Evolutionary conservation across 2,329 filamentous ascomycete species (phyloP).

Genomic region (Aspergillus luchuensis): DNA sequence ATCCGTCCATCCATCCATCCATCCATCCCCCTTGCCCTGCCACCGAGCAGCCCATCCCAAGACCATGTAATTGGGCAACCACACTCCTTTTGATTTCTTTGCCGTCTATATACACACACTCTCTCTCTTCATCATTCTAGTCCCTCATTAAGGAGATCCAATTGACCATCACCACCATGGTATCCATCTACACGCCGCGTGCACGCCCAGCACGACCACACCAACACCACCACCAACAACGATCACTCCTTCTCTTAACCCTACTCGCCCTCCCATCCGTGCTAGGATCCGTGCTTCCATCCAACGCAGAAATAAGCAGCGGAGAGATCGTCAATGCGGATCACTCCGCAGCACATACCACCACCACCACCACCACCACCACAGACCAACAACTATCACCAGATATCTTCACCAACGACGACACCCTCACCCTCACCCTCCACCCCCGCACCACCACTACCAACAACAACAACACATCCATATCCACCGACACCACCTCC

Average conservation of each 20-base stretch:
- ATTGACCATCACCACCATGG: conserved; percentile 3
- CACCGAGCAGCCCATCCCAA: background rate
- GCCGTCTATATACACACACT: background rate
- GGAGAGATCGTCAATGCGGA: conserved; percentile 11
- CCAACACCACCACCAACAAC: background rate
- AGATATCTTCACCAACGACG: background rate
- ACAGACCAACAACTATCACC: background rate
- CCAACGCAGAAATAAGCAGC: background rate
- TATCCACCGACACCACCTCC: conserved; percentile 15
- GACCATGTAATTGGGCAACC: background rate
- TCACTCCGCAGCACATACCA: background rate
- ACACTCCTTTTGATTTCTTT: background rate
- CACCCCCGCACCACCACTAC: background rate
- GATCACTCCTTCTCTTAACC: background rate
- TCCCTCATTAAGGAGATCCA: background rate
- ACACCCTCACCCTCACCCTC: background rate
- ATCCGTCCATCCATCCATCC: background rate
- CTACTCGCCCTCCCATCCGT: conserved; percentile 1
- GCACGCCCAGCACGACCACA: background rate
- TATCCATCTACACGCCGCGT: background rate
- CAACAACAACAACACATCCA: background rate
- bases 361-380: background rate
- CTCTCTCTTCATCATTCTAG: too few species aligned
- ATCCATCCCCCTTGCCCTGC: background rate
- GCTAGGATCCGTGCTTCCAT: conserved; percentile 6